Percentiles rank a stretch among this genome's conserved stretches.
Conservation (phyloP, 495 filamentous ascomycete genomes). For the Xylaria grammica region DNA sequence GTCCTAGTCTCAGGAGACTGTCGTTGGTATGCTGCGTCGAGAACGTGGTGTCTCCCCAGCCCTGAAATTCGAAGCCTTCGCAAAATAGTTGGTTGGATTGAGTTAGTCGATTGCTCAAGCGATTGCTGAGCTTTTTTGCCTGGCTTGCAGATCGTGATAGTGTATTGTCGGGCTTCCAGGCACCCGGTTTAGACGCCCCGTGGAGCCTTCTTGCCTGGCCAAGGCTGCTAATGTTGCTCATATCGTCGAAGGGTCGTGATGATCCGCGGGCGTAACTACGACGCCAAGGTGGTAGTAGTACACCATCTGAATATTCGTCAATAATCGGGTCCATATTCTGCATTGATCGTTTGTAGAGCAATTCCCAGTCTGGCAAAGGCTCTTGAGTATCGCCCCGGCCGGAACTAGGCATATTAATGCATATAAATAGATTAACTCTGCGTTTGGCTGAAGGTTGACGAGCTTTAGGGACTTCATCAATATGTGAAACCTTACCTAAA, state of each 20-base stretch:
- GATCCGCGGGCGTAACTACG: not conserved
- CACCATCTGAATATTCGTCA: not conserved
- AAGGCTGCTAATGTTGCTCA: not conserved
- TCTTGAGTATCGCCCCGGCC: not conserved
- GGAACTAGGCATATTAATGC: not conserved
- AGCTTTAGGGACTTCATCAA: not conserved
- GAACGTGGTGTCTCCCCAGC: not conserved
- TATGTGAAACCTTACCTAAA: not conserved
- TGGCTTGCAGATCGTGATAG: not conserved
- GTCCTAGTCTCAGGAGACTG: not conserved
- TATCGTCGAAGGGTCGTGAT: not conserved
- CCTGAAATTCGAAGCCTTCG: constrained; percentile 2
- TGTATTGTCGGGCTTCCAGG: not conserved
- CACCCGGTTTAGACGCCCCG: not conserved
- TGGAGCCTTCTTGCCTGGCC: not conserved
- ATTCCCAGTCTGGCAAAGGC: not conserved
- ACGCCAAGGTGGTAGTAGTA: not conserved
- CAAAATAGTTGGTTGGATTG: not conserved
- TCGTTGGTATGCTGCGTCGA: not conserved
- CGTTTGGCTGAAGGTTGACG: not conserved
- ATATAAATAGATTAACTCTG: not conserved
- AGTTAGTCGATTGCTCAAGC: not conserved
- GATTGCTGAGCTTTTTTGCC: not conserved
- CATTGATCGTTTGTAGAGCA: not conserved
- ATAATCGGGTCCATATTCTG: not conserved